phyloP scores from a whole-genome alignment of 2,329 filamentous ascomycete species.

The Ophiocordyceps camponoti-floridani region DNA sequence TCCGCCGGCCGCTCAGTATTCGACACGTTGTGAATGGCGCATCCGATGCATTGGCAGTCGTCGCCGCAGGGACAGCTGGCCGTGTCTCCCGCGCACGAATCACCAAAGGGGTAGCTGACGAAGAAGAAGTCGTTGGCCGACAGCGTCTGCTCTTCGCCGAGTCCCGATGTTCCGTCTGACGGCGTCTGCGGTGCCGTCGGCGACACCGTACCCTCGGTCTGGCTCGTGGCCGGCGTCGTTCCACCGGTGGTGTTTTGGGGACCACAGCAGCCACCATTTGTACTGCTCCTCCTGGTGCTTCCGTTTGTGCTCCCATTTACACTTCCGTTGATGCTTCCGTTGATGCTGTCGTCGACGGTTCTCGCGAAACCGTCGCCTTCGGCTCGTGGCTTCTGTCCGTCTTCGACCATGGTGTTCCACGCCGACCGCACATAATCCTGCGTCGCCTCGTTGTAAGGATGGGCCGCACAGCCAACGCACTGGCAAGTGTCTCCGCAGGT shows the following conservation, averaged over 20 bases:
- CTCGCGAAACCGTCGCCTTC: conserved; percentile 8
- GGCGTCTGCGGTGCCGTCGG: conserved; percentile 25
- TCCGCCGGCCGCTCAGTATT: conserved; percentile 2
- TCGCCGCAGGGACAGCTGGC: conserved; percentile 39
- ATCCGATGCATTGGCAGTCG: conserved; percentile 39
- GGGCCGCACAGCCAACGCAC: conserved; percentile 49
- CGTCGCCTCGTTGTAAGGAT: conserved; percentile 49
- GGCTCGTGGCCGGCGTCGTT: conserved; percentile 4
- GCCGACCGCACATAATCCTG: conserved; percentile 32
- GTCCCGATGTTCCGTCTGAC: conserved; percentile 24
- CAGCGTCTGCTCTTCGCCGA: conserved; percentile 31
- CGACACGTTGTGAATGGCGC: conserved; percentile 29
- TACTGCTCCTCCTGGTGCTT: no score
- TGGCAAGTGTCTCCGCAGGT: conserved; percentile 47
- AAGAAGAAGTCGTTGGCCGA: conserved; percentile 39
- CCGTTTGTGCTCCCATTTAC: no score
- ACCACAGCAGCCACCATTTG: neutral
- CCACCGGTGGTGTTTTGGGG: conserved; percentile 3
- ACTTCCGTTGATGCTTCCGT: conserved; percentile 5
- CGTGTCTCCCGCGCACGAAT: conserved; percentile 28
- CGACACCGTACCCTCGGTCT: conserved; percentile 14
- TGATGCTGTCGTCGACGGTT: conserved; percentile 8
- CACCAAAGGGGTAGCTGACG: conserved; percentile 32
- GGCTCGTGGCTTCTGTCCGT: conserved; percentile 8
- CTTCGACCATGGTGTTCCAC: conserved; percentile 21